Evolutionary conservation across 257 asterid species (phyloP), one percentile per base, ranked within the genome.

Genomic region (Solanum pennellii): DNA sequence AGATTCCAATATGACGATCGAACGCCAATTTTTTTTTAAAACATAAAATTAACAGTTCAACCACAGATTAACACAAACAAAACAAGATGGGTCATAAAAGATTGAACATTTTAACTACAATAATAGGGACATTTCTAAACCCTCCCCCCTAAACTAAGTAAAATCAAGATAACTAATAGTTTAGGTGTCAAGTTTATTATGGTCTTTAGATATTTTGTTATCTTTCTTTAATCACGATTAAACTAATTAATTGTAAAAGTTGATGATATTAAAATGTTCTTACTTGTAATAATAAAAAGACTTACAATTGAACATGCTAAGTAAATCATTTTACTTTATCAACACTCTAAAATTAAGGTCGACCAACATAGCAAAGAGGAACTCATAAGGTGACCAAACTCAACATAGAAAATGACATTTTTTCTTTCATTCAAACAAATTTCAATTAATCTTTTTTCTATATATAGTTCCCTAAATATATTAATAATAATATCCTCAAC

Each of bases 281-380:
- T 18, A 56, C 65, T 56, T 56, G 31, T 89, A 83, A 84, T 87
- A 83, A 37, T 73, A 35, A 18, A 86, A 75, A 86, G 56, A 47
- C 75, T 25, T 66, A 66, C 37, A 69, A 27, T 37, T 41, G 33
- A 41, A 31, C 84, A 12, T 39, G 25, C 4, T 71, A 49, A 47
- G 47, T 77, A 49, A 83, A 27, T 85, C 21, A 60, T 88, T 80
- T 94, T 93, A 83, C 98, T 94, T 94, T 52, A 88, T 45, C 83
- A 91, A 56, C 92, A 94, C 98, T 93, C 96, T 91, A 94, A 92
- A 94, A 91, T 86, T 93, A 87, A 90, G 89, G 91, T 87, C 83
- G 92, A 91, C 94, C 95, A 92, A 89, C 89, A 87, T 56, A 56
- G 14, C 75, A 76, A 87, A 77, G 65, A 39, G 42, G 84, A 60